Conservation (phyloP, 441 rosid species). For the Lepidium campestre region DNA sequence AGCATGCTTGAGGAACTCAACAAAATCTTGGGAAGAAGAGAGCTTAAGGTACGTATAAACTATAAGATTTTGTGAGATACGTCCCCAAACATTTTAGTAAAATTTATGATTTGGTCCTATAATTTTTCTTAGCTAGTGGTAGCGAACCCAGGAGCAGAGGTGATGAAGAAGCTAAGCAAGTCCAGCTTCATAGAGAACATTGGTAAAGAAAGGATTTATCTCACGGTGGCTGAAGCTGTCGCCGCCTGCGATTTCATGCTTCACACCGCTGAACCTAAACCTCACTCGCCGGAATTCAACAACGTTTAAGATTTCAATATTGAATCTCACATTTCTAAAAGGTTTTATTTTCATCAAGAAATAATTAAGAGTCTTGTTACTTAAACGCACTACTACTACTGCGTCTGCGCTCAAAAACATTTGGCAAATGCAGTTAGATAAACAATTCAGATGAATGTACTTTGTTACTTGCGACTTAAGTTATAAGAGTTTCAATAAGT, state of each 20-base stretch:
- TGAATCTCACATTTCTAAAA: neutral
- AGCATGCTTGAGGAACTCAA: slow-evolving; percentile 52
- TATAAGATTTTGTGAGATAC: neutral
- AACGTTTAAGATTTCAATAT: slow-evolving; percentile 34
- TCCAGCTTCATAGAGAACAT: slow-evolving; percentile 54
- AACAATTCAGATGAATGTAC: neutral
- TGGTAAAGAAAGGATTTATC: slow-evolving; percentile 65
- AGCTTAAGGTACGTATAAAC: slow-evolving; percentile 35
- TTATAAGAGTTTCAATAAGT: slow-evolving; percentile 3
- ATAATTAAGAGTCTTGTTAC: neutral
- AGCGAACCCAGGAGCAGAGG: slow-evolving; percentile 88
- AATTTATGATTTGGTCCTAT: neutral
- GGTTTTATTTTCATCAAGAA: neutral
- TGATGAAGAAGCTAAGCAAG: slow-evolving; percentile 80
- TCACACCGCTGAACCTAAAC: slow-evolving; percentile 41
- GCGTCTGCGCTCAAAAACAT: slow-evolving; percentile 8
- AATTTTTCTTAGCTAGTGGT: slow-evolving; percentile 44
- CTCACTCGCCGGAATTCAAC: slow-evolving; percentile 21
- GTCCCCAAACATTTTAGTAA: neutral
- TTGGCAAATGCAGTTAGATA: neutral
- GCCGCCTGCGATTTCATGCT: slow-evolving; percentile 68
- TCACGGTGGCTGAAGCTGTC: slow-evolving; percentile 85
- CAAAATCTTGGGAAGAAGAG: slow-evolving; percentile 34
- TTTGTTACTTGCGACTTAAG: neutral
- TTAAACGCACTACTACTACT: neutral